A percentile compares a stretch with the other conserved stretches of the same genome.
These are phyloP conservation scores for Lactarius psammicola DNA, from an alignment of 768 basidiomycete species.

Conservation along the genomic window DNA sequence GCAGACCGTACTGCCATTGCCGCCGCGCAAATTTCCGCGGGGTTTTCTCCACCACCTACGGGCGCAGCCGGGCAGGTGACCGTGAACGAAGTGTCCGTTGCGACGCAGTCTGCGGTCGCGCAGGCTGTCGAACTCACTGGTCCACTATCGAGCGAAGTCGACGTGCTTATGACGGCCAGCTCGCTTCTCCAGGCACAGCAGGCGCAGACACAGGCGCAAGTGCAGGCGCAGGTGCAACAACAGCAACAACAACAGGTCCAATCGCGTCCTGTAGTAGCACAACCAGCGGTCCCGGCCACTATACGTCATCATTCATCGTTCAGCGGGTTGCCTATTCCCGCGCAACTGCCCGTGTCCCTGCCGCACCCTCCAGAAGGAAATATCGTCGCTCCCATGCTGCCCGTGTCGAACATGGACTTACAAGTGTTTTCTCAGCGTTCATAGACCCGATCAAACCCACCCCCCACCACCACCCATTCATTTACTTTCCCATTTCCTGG, in stretches of 20 bases:
- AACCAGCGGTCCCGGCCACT: slow-evolving; percentile 34
- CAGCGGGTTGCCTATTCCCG: slow-evolving; percentile 22
- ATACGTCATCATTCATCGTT: slow-evolving; percentile 39
- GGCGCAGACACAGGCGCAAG: slow-evolving; percentile 34
- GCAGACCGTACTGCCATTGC: slow-evolving; percentile 48
- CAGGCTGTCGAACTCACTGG: slow-evolving; percentile 78
- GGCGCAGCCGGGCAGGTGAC: slow-evolving; percentile 45
- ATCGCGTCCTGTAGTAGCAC: slow-evolving; percentile 22
- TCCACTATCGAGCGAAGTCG: slow-evolving; percentile 70
- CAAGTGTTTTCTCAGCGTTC: slow-evolving; percentile 22
- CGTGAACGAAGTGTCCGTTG: slow-evolving; percentile 56
- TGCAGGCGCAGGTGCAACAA: slow-evolving; percentile 26
- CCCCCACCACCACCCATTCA: slow-evolving; percentile 12
- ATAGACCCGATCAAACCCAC: slow-evolving; percentile 24
- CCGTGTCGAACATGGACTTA: slow-evolving; percentile 18
- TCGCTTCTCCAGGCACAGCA: slow-evolving; percentile 49
- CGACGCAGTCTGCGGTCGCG: slow-evolving; percentile 76
- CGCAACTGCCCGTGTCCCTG: slow-evolving; percentile 3
- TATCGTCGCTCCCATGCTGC: slow-evolving; percentile 2
- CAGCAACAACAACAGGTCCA: slow-evolving; percentile 6
- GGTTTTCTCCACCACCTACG: slow-evolving; percentile 37
- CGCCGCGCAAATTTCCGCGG: slow-evolving; percentile 43
- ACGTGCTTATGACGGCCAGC: slow-evolving; percentile 72
- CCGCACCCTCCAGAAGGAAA: slow-evolving; percentile 24
- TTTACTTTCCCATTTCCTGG: slow-evolving; percentile 12